Base-by-base conservation (phyloP, 2,329 filamentous ascomycete species). In the Hortaea werneckii region DNA sequence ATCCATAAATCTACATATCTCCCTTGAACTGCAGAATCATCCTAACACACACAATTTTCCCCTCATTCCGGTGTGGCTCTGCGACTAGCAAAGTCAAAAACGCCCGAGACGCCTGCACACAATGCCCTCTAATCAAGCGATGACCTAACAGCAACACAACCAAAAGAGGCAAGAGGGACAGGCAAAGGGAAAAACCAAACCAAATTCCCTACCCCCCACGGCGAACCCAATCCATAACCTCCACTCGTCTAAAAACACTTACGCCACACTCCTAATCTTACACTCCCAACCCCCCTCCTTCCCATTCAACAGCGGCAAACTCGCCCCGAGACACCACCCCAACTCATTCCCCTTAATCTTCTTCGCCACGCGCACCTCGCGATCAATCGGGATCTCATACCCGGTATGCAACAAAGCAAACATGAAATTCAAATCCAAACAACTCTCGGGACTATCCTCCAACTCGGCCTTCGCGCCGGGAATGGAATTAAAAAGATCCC, bases 351-450 rank as follows among this genome's bases (percentile, higher is more conserved):
- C 82, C 72, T 94, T 90, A 63, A 98, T 94, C 77, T 95, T 95
- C 84, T 98, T 98, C 49, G 90, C 92, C 63, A 95, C 94, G 75
- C 86, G 90, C 54, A 98, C 88, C 68, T 98, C 92, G 35, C 94
- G 79, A 56, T 95, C 87, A 58, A 96, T 82, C 4, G 90, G 90
- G 87, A 98, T 95, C 56, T 96, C 92, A 61, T 98, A 98, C 3
- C 92, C 92, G 5, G 87, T 94, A 67, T 96, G 89, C 45, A 96
- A 72, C 47, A 98, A 74, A 27, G 86, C 86, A 58, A 94, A 71
- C 87, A 95, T 95, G 63, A 96, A 98, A 72, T 87, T 98, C 58
- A 98, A 72, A 67, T 98, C 92, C 58, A 98, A 71, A 69, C 92
- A 98, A 67, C 84, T 86, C 68, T 98, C 89, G 2, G 92, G 88